Percentiles rank a stretch among this genome's conserved stretches.
Evolutionary conservation across 1,284 basidiomycete species (phyloP).

Genomic region (Naganishia sp.): DNA sequence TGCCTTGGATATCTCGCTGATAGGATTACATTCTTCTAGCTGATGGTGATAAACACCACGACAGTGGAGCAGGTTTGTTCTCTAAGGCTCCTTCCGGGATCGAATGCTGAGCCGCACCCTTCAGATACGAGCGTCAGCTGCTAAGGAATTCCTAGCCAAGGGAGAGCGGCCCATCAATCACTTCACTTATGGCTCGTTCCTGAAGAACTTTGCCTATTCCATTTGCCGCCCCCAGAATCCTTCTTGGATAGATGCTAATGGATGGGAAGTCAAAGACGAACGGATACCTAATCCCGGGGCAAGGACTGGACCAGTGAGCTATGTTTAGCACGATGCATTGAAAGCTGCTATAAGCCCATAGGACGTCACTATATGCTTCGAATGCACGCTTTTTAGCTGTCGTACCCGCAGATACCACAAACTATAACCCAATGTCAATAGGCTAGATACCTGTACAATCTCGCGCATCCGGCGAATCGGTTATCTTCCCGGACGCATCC

Average conservation of each 20-base stretch:
- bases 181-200: slow-evolving; percentile 43
- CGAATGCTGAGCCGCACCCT: neutral
- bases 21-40: slow-evolving; percentile 28
- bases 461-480: neutral
- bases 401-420: neutral
- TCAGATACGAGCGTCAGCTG: slow-evolving; percentile 50
- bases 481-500: slow-evolving; percentile 13
- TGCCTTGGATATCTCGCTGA: slow-evolving; percentile 21
- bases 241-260: slow-evolving; percentile 50
- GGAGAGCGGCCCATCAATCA: slow-evolving; percentile 48
- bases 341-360: neutral
- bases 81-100: neutral
- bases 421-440: neutral
- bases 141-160: slow-evolving; percentile 41
- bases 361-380: neutral
- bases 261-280: slow-evolving; percentile 40
- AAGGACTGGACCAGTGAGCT: neutral
- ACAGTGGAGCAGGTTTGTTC: slow-evolving; percentile 84
- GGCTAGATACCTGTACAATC: neutral
- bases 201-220: slow-evolving; percentile 47
- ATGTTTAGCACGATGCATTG: neutral
- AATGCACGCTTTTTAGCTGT: neutral
- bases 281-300: slow-evolving; percentile 45
- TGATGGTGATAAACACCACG: slow-evolving; percentile 67
- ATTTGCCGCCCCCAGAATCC: slow-evolving; percentile 51